Conservation (phyloP, 179 eudicot genomes). For the Heliamphora pulchella region DNA sequence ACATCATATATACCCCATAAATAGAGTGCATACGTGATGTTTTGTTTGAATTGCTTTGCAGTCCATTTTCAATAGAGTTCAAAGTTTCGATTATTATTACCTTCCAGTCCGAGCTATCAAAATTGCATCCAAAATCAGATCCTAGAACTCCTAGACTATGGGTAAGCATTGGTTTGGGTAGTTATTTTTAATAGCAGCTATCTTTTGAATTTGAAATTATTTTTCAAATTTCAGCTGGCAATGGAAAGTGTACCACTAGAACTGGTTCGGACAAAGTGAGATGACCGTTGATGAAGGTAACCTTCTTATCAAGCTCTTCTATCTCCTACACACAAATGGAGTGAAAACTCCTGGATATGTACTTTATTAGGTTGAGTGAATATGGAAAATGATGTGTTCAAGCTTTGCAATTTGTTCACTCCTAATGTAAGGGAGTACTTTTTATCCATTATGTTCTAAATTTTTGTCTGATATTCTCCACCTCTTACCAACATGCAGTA, state of each 20-base stretch:
- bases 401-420: no score
- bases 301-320: not conserved
- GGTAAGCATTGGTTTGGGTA: slow-evolving; percentile 34
- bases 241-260: slow-evolving; percentile 63
- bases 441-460: not conserved
- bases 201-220: slow-evolving; percentile 7
- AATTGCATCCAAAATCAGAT: slow-evolving; percentile 49
- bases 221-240: slow-evolving; percentile 36
- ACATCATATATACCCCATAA: slow-evolving; percentile 1
- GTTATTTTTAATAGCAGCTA: not conserved
- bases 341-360: slow-evolving; percentile 5
- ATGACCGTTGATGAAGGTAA: slow-evolving; percentile 3
- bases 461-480: not conserved
- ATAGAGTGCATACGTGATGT: not conserved
- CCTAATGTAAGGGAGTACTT: not conserved
- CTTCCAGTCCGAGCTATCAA: slow-evolving; percentile 51
- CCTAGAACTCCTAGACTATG: slow-evolving; percentile 53
- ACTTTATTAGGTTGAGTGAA: not conserved
- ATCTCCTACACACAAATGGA: not conserved
- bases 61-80: slow-evolving; percentile 74
- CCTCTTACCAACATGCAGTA: slow-evolving; percentile 8
- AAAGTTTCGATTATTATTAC: slow-evolving; percentile 50
- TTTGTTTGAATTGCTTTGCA: slow-evolving; percentile 23
- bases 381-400: not conserved
- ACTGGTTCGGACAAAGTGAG: slow-evolving; percentile 44